Evolutionary conservation across 2,329 filamentous ascomycete genomes (phyloP).

Genomic region (Calonectria pseudoreteaudii): DNA sequence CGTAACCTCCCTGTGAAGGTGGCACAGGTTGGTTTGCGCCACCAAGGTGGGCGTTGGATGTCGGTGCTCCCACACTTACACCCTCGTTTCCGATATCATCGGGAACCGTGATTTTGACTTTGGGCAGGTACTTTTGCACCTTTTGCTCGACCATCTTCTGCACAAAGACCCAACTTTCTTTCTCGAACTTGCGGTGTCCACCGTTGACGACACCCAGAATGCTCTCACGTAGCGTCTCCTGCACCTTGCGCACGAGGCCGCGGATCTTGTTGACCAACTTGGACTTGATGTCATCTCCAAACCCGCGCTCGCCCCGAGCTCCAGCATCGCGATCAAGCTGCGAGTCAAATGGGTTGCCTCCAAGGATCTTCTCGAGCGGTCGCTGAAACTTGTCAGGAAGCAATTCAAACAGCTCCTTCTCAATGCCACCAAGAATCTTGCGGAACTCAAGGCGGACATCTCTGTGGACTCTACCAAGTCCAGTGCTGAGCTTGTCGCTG

Average conservation of each 20-base stretch:
- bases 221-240: slow-evolving; percentile 58
- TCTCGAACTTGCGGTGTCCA: slow-evolving; percentile 60
- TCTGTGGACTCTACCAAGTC: slow-evolving; percentile 56
- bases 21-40: slow-evolving; percentile 45
- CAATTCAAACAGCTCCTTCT: slow-evolving; percentile 59
- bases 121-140: slow-evolving; percentile 59
- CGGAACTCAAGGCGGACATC: slow-evolving; percentile 61
- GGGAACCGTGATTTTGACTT: slow-evolving; percentile 58
- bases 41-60: slow-evolving; percentile 45
- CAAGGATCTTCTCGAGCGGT: slow-evolving; percentile 59
- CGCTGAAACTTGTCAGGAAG: slow-evolving; percentile 57
- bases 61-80: slow-evolving; percentile 56
- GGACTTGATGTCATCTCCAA: slow-evolving; percentile 57
- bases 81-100: slow-evolving; percentile 61
- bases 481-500: slow-evolving; percentile 59
- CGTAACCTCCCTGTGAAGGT: slow-evolving; percentile 34
- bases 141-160: slow-evolving; percentile 59
- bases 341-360: slow-evolving; percentile 59
- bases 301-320: slow-evolving; percentile 49
- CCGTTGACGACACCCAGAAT: slow-evolving; percentile 59
- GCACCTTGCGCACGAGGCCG: slow-evolving; percentile 56
- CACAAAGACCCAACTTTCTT: slow-evolving; percentile 59
- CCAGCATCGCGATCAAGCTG: slow-evolving; percentile 53
- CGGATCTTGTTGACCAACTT: slow-evolving; percentile 60
- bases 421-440: slow-evolving; percentile 55